Base-by-base conservation (phyloP, 73 alveolate species). In the Strombidium stylifer region DNA sequence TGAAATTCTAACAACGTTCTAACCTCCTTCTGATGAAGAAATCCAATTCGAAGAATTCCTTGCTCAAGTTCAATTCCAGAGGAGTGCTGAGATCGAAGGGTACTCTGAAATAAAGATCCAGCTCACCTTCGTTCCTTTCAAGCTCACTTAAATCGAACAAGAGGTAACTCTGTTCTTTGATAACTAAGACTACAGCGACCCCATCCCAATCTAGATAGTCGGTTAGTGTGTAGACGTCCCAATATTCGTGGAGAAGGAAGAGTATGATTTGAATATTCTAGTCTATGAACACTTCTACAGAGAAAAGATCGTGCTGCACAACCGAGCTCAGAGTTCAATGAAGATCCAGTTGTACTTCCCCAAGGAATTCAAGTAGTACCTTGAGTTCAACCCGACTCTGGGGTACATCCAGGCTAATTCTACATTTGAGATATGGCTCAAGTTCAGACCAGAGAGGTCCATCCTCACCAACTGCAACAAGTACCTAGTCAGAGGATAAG, bases 181-280 rank as follows among this genome's bases (percentile, higher is more conserved):
- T 51, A 95, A 95, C 66, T 45, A 83, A 84, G 89, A 92, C 66
- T 31, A 78, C 34, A 45, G 84, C 1, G 62, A 73, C 54, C 93
- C 82, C 27, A 86, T 89, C 20, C 89, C 82, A 20, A 25, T 85
- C 40, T 44, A 59, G 39, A 59, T 86, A 6, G 58, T 60, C 50
- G 97, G 97, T n/a, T 82, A 82, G 16, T 90, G 97, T 60, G 93
- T 92, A 8, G 99, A 95, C 62, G 95, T 95, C 28, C 99, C 99
- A 24, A 95, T 95, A 20, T 95, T 84, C 73, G 97, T 93, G 37
- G 99, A 93, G 40, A 86, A 82, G 52, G 57, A 69, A 51, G 74
- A 78, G 34, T 95, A 95, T 75, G 92, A 95, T 53, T 73, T 95
- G 66, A 65, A 95, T 47, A 81, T 86, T 36, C 81, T 96, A 18